Evolutionary conservation across 2,329 filamentous ascomycete genomes (phyloP).

Genomic region (Fusarium begoniae): DNA sequence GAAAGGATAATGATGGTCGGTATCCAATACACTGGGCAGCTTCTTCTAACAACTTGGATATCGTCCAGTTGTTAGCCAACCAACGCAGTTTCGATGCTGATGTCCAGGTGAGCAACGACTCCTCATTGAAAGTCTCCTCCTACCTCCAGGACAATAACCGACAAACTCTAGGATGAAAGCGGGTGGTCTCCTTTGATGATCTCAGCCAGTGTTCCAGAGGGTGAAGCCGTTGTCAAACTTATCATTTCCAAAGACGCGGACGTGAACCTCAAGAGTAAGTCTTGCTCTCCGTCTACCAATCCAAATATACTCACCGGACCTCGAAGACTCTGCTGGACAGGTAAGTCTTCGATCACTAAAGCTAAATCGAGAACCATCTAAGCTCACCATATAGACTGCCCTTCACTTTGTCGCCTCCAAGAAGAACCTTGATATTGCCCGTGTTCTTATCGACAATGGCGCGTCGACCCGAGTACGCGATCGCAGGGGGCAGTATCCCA

Average conservation of each 20-base stretch:
- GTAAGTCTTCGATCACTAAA: conserved; percentile 44
- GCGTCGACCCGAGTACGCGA: conserved; percentile 86
- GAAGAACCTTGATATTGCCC: conserved; percentile 82
- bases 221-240: conserved; percentile 72
- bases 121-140: neutral
- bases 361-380: neutral
- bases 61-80: conserved; percentile 77
- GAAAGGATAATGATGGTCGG: conserved; percentile 85
- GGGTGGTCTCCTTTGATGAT: conserved; percentile 91
- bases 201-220: conserved; percentile 76
- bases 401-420: conserved; percentile 95
- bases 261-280: conserved; percentile 74
- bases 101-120: conserved; percentile 65
- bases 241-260: conserved; percentile 76
- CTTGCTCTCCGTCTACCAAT: neutral
- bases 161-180: conserved; percentile 68
- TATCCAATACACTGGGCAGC: conserved; percentile 94
- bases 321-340: conserved; percentile 72
- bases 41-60: conserved; percentile 80
- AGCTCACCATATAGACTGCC: conserved; percentile 67
- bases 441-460: conserved; percentile 77
- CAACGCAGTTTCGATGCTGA: conserved; percentile 83
- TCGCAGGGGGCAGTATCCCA: conserved; percentile 84
- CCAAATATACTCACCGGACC: neutral
- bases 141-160: neutral